Evolutionary conservation across 2,329 filamentous ascomycete genomes (phyloP).

Genomic region (Alternaria triticina): DNA sequence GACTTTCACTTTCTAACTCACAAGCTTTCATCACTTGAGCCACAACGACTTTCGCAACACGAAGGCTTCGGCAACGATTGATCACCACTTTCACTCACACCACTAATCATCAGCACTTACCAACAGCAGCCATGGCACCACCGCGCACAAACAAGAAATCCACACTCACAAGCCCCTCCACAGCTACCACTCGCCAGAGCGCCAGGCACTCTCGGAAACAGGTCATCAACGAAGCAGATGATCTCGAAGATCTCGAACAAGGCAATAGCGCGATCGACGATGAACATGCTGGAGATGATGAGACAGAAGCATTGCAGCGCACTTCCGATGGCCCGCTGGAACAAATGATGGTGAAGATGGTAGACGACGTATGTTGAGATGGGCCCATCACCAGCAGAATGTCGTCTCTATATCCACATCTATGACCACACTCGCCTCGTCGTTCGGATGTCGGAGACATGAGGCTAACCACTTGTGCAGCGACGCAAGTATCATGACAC

Average conservation of each 20-base stretch:
- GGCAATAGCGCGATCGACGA: slow-evolving; percentile 7
- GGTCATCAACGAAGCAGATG: slow-evolving; percentile 4
- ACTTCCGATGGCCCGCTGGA: slow-evolving; percentile 13
- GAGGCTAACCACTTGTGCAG: slow-evolving; percentile 11
- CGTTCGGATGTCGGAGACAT: background rate
- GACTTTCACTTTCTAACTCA: background rate
- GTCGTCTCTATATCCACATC: background rate
- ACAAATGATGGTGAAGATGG: slow-evolving; percentile 28
- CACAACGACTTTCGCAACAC: background rate
- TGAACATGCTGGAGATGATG: slow-evolving; percentile 3
- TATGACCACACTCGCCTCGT: background rate
- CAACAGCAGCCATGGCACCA: slow-evolving; percentile 21
- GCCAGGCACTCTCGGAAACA: slow-evolving; percentile 11
- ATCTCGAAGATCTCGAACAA: slow-evolving; percentile 7
- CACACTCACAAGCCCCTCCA: slow-evolving; percentile 2
- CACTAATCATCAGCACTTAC: slow-evolving; percentile 25
- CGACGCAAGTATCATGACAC: slow-evolving; percentile 34
- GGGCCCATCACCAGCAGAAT: background rate
- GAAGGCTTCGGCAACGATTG: background rate
- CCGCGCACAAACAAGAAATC: slow-evolving; percentile 17
- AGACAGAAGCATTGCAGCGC: slow-evolving; percentile 10
- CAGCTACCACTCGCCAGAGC: slow-evolving; percentile 13
- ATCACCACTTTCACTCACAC: background rate
- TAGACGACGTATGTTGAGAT: slow-evolving; percentile 28
- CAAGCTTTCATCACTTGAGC: background rate